Conservation (phyloP, 768 basidiomycete genomes). For the Cyclocybe cylindracea region DNA sequence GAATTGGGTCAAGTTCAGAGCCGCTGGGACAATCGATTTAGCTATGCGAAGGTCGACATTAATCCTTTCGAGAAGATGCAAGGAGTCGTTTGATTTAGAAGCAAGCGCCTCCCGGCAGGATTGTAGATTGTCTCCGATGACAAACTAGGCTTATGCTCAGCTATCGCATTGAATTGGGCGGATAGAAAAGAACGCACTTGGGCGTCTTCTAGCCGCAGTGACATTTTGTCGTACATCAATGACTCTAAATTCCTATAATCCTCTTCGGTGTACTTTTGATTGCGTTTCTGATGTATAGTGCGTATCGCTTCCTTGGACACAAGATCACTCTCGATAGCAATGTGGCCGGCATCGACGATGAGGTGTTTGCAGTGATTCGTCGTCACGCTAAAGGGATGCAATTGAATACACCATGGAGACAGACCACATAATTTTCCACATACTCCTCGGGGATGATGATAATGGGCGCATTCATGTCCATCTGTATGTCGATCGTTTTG, state of each 20-base stretch:
- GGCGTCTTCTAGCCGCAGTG: constrained; percentile 80
- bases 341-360: constrained; percentile 95
- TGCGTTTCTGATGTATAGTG: constrained; percentile 79
- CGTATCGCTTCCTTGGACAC: constrained; percentile 81
- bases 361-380: constrained; percentile 80
- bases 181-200: constrained; percentile 57
- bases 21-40: constrained; percentile 89
- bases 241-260: constrained; percentile 87
- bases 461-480: constrained; percentile 96
- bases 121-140: constrained; percentile 83
- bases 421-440: constrained; percentile 12
- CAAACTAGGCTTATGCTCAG: constrained; percentile 55
- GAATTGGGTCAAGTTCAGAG: constrained; percentile 80
- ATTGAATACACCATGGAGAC: constrained; percentile 1
- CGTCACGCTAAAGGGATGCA: constrained; percentile 56
- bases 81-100: constrained; percentile 50
- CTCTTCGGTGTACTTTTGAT: constrained; percentile 81
- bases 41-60: constrained; percentile 88
- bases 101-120: constrained; percentile 80
- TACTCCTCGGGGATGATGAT: constrained; percentile 97
- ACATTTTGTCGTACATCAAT: constrained; percentile 93
- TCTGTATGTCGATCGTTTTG: constrained; percentile 94
- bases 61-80: constrained; percentile 91
- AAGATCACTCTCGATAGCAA: constrained; percentile 88
- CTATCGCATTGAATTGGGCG: background rate